These are phyloP conservation scores for Sporisorium sorghi DNA, from an alignment of 1,284 basidiomycete genomes.

Conservation along the genomic window DNA sequence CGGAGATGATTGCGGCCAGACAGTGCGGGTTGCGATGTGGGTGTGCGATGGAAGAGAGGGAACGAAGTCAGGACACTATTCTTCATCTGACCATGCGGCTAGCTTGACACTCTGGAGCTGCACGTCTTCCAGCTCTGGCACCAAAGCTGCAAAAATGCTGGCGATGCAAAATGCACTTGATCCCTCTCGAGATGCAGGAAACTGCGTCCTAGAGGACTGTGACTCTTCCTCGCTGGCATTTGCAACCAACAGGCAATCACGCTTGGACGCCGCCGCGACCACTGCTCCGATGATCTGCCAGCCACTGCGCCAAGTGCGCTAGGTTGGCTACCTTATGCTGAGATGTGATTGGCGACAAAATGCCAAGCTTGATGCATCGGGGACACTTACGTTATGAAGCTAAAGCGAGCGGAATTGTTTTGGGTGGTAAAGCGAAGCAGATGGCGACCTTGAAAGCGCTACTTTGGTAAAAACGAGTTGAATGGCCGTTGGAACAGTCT, in stretches of 20 bases:
- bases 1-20: too few species aligned
- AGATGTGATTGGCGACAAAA: neutral
- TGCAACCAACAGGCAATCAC: neutral
- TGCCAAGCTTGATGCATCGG: too few species aligned
- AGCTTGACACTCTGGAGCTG: neutral
- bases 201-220: too few species aligned
- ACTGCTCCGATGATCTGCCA: neutral
- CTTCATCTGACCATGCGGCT: neutral
- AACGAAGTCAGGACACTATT: neutral
- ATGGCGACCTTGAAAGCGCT: conserved; percentile 1
- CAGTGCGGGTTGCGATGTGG: neutral
- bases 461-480: neutral
- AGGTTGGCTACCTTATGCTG: neutral
- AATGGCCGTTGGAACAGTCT: neutral
- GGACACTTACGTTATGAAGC: conserved; percentile 8
- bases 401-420: neutral
- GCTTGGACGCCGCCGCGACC: neutral
- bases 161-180: neutral
- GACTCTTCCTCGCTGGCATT: neutral
- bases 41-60: neutral
- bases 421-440: conserved; percentile 1
- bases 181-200: too few species aligned
- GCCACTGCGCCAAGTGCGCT: neutral
- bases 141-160: neutral
- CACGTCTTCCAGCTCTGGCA: neutral